Evolutionary conservation across 352 stramenopile genomes (phyloP).

Genomic region (Globisporangium polare): DNA sequence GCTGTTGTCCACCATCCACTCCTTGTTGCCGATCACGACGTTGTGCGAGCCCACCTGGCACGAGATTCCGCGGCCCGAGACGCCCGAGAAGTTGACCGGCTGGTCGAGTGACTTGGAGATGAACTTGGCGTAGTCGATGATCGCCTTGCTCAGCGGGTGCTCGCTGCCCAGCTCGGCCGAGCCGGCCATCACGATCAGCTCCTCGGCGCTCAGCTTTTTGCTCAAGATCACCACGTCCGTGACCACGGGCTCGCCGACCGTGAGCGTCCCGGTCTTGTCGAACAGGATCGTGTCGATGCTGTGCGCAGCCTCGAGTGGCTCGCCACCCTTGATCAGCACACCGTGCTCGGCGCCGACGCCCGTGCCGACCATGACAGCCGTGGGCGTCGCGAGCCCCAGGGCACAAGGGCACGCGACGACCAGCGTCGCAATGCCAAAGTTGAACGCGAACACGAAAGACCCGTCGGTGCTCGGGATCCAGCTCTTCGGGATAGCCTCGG

Average conservation of each 20-base stretch:
- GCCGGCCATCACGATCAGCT: conserved; percentile 85
- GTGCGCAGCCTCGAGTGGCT: conserved; percentile 89
- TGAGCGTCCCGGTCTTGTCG: conserved; percentile 99
- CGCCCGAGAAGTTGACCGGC: conserved; percentile 68
- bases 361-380: conserved; percentile 98
- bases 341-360: conserved; percentile 95
- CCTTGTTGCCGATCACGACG: conserved; percentile 92
- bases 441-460: conserved; percentile 92
- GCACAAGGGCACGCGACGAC: conserved; percentile 99
- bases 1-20: conserved; percentile 84
- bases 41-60: conserved; percentile 64
- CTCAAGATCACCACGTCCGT: conserved; percentile 81
- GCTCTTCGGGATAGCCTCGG: conserved; percentile 48
- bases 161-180: conserved; percentile 93
- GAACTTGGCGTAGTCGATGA: conserved; percentile 91
- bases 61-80: conserved; percentile 87
- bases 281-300: conserved; percentile 96
- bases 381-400: conserved; percentile 97
- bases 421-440: conserved; percentile 97
- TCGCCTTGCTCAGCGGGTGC: conserved; percentile 92
- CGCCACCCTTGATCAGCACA: conserved; percentile 98
- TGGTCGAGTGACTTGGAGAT: conserved; percentile 73
- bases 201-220: conserved; percentile 73
- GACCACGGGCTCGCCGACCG: conserved; percentile 87
- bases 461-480: conserved; percentile 76